Percentiles rank a stretch among this genome's conserved stretches.
Evolutionary conservation across 129 eudicot genomes (phyloP).

Genomic region (carrot (Daucus carota)): DNA sequence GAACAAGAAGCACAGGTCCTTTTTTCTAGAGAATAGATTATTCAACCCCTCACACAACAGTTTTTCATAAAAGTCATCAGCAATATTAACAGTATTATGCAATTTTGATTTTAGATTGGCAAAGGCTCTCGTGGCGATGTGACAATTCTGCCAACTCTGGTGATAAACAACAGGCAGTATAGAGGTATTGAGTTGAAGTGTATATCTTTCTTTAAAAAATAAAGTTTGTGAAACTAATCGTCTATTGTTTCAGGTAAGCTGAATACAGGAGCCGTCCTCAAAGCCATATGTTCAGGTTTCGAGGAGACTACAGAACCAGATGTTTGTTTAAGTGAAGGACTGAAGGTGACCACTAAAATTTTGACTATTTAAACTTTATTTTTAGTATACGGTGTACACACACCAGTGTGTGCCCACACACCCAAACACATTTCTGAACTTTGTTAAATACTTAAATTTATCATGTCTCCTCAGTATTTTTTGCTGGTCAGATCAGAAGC

Average conservation of each 20-base stretch:
- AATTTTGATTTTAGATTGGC: slow-evolving; percentile 52
- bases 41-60: background rate
- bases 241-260: slow-evolving; percentile 1
- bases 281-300: slow-evolving; percentile 5
- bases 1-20: slow-evolving; percentile 80
- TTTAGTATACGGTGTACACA: background rate
- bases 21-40: background rate
- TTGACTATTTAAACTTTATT: background rate
- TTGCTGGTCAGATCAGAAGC: background rate
- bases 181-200: slow-evolving; percentile 42
- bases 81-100: background rate
- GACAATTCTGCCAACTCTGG: slow-evolving; percentile 95
- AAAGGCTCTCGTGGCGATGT: slow-evolving; percentile 92
- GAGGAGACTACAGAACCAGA: slow-evolving; percentile 5
- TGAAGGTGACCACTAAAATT: background rate
- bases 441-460: background rate
- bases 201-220: background rate
- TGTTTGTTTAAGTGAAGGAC: slow-evolving; percentile 6
- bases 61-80: background rate
- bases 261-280: slow-evolving; percentile 6
- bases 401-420: background rate
- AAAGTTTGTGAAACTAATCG: background rate
- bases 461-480: background rate
- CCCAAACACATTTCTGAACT: background rate
- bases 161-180: slow-evolving; percentile 79